Base-by-base conservation (phyloP, 192 early-diverging fungal species). In the Coemansia sp. region DNA sequence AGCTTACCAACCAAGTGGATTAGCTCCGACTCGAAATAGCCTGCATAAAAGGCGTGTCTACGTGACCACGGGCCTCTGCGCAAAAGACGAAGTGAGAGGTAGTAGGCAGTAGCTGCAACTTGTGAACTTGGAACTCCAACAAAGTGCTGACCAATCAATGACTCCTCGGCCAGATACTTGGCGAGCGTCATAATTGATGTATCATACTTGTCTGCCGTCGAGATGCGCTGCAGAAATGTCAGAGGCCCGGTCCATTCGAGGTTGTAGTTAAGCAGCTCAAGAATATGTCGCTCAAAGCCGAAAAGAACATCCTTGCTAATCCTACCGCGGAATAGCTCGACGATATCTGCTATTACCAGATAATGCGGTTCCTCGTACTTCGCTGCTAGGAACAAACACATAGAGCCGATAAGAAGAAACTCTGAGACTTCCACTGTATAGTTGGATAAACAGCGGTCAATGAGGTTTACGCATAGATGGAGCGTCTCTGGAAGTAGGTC, bases 1-100 rank as follows among this genome's bases (percentile, higher is more conserved):
- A 90, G 80, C 8, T 88, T 58, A 3, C 68, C 55, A 7, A 69
- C 77, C 0, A 59, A 54, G 7, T 66, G 65, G 12, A 71, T 18
- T 16, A 94, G 64, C 64, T 85, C 83, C 10, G 64, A 64, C 64
- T 88, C 88, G 26, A 78, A 71, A 78, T 92, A 94, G 5, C 90
- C 90, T 26, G 90, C 84, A 65, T 86, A 88, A 56, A 82, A 79
- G 8, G 68, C 76, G 24, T 92, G 84, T 48, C 83, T 83, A 2
- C 56, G 65, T 27, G 86, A 62, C 85, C 85, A 86, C 12, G 50
- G 54, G 6, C 73, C 76, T 31, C 75, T 65, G 54, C 56, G 60
- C 2, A 86, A 63, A 23, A 88, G 65, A 3, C 64, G 57, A 52
- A 70, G 56, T 1, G 85, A 65, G 8, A 84, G 55, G 34, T 73